Conservation (phyloP, 2,329 filamentous ascomycete genomes). For the Daldinia sp. region DNA sequence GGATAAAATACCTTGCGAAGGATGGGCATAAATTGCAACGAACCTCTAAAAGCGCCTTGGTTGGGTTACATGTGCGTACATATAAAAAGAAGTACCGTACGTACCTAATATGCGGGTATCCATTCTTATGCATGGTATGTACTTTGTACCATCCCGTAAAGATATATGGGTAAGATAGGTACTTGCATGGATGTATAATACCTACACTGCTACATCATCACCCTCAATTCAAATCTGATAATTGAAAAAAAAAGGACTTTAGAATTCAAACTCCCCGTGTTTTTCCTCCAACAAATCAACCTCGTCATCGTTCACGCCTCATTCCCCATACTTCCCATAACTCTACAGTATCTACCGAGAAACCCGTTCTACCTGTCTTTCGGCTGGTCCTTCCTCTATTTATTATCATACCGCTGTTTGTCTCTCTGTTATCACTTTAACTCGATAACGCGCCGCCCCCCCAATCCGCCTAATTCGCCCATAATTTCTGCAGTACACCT, state of each 20-base stretch:
- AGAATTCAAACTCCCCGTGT: conserved; percentile 18
- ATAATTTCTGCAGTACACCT: conserved; percentile 33
- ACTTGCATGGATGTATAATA: conserved; percentile 1
- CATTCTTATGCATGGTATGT: no score
- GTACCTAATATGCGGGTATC: not conserved
- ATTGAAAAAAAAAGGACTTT: conserved; percentile 12
- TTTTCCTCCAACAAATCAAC: conserved; percentile 33
- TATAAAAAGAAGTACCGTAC: no score
- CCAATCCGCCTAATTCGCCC: no score
- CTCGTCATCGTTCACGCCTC: conserved; percentile 23
- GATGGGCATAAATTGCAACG: not conserved
- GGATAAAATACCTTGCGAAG: not conserved
- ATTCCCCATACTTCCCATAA: not conserved
- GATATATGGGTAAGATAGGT: not conserved
- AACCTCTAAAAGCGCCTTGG: not conserved
- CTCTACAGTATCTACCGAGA: not conserved
- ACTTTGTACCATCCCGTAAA: conserved; percentile 1
- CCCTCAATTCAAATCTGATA: conserved; percentile 5
- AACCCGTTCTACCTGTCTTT: conserved; percentile 23
- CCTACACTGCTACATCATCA: conserved; percentile 28
- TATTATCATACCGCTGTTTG: conserved; percentile 14
- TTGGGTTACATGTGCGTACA: conserved; percentile 2
- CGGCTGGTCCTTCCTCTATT: conserved; percentile 28
- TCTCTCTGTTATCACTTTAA: not conserved
- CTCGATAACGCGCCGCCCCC: not conserved